Conservation (phyloP, 169 alveolate genomes). For the Plasmodium gonderi region DNA sequence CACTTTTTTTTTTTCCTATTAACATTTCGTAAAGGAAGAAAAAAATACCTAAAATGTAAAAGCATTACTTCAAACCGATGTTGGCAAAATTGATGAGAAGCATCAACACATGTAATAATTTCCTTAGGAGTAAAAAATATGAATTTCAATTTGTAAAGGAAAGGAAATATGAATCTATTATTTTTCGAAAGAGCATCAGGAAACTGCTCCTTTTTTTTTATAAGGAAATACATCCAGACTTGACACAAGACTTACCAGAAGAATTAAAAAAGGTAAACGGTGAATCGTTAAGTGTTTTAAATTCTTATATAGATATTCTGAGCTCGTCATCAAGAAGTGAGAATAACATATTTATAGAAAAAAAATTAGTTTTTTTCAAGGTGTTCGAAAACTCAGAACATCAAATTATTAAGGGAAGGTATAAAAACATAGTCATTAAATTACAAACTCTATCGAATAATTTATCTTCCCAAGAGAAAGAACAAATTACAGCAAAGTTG, state of each 20-base stretch:
- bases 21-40: not conserved
- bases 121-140: not conserved
- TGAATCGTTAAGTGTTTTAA: slow-evolving; percentile 73
- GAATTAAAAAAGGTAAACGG: slow-evolving; percentile 68
- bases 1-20: not conserved
- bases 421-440: slow-evolving; percentile 38
- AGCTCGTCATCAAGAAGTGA: slow-evolving; percentile 34
- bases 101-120: slow-evolving; percentile 4
- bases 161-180: slow-evolving; percentile 23
- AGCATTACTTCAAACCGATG: not conserved
- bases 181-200: slow-evolving; percentile 47
- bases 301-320: slow-evolving; percentile 65
- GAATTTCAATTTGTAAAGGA: slow-evolving; percentile 2
- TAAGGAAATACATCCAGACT: slow-evolving; percentile 75
- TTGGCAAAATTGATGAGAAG: slow-evolving; percentile 1
- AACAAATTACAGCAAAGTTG: slow-evolving; percentile 43
- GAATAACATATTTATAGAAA: slow-evolving; percentile 51
- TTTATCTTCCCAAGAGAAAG: slow-evolving; percentile 46
- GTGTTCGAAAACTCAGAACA: slow-evolving; percentile 56
- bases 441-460: slow-evolving; percentile 47
- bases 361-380: slow-evolving; percentile 51
- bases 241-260: slow-evolving; percentile 54
- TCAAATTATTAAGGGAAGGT: slow-evolving; percentile 66
- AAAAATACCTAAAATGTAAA: not conserved
- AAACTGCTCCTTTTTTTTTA: slow-evolving; percentile 68